Evolutionary conservation across 2,329 filamentous ascomycete genomes (phyloP).

Genomic region (Beauveria asiatica): DNA sequence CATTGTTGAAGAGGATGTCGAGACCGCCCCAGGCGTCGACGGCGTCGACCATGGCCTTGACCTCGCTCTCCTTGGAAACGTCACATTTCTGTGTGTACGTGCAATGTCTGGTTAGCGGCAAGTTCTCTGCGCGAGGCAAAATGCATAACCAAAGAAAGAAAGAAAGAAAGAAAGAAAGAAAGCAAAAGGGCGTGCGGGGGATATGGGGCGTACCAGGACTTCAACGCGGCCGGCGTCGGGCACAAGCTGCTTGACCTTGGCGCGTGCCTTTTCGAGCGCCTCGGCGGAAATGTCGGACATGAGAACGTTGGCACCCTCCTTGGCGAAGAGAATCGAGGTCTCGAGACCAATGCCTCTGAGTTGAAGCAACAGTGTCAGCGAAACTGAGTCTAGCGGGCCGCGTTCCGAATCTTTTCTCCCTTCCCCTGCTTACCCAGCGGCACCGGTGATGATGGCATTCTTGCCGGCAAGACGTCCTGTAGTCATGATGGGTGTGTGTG

Average conservation of each 20-base stretch:
- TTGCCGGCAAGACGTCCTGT: slow-evolving; percentile 48
- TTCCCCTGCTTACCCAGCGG: slow-evolving; percentile 61
- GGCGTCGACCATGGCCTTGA: slow-evolving; percentile 64
- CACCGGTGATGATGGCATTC: slow-evolving; percentile 70
- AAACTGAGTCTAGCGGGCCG: background rate
- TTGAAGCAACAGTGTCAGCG: background rate
- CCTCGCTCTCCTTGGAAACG: slow-evolving; percentile 76
- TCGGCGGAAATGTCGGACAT: slow-evolving; percentile 77
- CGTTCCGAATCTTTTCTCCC: background rate
- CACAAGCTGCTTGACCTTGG: slow-evolving; percentile 66
- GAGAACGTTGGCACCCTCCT: slow-evolving; percentile 77
- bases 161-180: background rate
- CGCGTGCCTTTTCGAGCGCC: slow-evolving; percentile 66
- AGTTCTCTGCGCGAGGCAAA: too few relatives aligned
- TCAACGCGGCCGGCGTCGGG: slow-evolving; percentile 54
- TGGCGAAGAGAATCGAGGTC: slow-evolving; percentile 80
- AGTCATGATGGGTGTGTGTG: slow-evolving; percentile 8
- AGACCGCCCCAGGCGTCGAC: slow-evolving; percentile 80
- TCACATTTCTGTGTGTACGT: slow-evolving; percentile 42
- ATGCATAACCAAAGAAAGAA: background rate
- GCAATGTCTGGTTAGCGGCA: background rate
- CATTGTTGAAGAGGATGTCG: slow-evolving; percentile 95
- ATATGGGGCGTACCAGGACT: slow-evolving; percentile 35
- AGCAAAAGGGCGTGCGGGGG: background rate
- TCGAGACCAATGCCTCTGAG: slow-evolving; percentile 83